Evolutionary conservation across 2,329 filamentous ascomycete genomes (phyloP), one percentile per base, ranked within the genome.

Genomic region (Sporothrix globosa): DNA sequence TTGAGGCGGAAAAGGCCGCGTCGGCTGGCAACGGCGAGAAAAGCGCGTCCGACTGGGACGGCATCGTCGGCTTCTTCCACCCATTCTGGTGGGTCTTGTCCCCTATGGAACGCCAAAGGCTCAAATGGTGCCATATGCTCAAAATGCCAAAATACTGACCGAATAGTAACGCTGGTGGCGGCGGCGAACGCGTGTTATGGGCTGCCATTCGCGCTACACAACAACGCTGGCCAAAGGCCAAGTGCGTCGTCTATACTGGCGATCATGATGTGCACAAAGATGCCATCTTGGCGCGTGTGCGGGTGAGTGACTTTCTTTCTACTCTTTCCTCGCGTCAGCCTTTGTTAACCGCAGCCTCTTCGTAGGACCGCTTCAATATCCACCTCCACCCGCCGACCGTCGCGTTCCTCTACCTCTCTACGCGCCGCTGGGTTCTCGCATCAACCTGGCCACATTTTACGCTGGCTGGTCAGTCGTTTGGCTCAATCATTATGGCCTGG

Each of bases 161-260:
- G 9, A 4, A 50, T 72, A 96, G 92, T 81, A 98, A 99, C 82
- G 96, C 96, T 67, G 96, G 96, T 69, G 96, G 96, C 39, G 96
- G 96, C 72, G 96, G 96, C 73, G 96, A 99, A 81, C 87, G 96
- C 79, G 96, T 99, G 56, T 88, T 99, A 34, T 99, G 96, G 93
- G 95, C 94, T 70, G 96, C 96, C 13, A 92, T 99, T 72, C 88
- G 92, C 72, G 93, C 95, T 53, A 97, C 93, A 2, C 96, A 98
- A 81, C 87, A 90, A 76, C 88, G 91, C 74, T 97, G 92, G 89
- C 96, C 95, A 2, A 91, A 90, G 72, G 93, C 93, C 54, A 91
- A 94, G 76, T 97, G 94, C 76, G 87, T 96, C 17, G 92, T 99
- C 48, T 99, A 99, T 78, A 99, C 96, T 0, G 96, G 96, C 67